phyloP scores from a whole-genome alignment of 345 rosid species.

The Brassica juncea region DNA sequence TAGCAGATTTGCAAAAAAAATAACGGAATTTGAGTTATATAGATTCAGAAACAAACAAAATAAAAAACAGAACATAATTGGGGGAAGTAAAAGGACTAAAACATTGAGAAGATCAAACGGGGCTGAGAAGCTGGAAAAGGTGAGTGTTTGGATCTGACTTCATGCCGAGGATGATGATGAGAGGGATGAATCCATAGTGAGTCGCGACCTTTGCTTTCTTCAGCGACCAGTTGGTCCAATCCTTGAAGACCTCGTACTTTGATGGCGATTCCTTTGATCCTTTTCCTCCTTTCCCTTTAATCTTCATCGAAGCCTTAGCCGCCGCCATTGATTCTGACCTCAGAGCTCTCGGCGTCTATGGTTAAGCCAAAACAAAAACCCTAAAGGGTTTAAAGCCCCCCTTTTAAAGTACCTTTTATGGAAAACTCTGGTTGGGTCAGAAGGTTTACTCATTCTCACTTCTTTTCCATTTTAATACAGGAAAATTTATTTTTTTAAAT shows the following conservation, averaged over 20 bases:
- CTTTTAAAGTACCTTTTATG: not conserved
- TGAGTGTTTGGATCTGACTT: conserved; percentile 91
- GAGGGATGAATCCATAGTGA: conserved; percentile 92
- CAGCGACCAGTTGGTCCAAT: conserved; percentile 85
- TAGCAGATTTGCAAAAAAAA: conserved; percentile 9
- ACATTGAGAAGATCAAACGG: conserved; percentile 48
- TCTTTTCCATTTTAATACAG: not conserved
- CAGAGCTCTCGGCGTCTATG: conserved; percentile 5
- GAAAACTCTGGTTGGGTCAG: not conserved
- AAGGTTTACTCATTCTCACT: not conserved
- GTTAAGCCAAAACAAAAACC: conserved; percentile 25
- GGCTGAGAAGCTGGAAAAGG: conserved; percentile 73
- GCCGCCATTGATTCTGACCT: conserved; percentile 51
- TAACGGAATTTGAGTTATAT: conserved; percentile 4
- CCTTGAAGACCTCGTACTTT: conserved; percentile 54
- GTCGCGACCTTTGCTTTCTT: conserved; percentile 80
- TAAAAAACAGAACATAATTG: not conserved
- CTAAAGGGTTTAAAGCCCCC: conserved; percentile 29
- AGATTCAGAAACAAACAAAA: not conserved
- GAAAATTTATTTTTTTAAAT: not conserved
- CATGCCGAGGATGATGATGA: conserved; percentile 86
- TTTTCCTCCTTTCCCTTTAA: conserved; percentile 52
- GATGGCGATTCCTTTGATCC: conserved; percentile 45
- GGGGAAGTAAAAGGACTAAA: conserved; percentile 12
- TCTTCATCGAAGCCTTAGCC: conserved; percentile 52